Percentiles rank a stretch among this genome's conserved stretches.
These are phyloP conservation scores for Dioscorea alata DNA, from an alignment of 106 monocot genomes.

Conservation along the genomic window DNA sequence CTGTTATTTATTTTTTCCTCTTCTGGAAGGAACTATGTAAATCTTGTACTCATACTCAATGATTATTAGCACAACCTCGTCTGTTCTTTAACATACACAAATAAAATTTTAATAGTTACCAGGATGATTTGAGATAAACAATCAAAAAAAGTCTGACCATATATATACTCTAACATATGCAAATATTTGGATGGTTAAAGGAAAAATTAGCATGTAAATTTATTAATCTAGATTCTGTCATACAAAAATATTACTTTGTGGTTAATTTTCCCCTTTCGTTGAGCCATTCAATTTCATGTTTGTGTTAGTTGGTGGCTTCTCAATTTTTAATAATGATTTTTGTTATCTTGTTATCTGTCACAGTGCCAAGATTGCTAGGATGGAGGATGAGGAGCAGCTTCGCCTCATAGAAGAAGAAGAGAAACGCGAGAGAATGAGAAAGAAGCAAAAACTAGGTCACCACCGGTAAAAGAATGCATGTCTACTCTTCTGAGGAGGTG, in stretches of 20 bases:
- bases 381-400: slow-evolving; percentile 58
- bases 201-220: neutral
- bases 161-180: too few species aligned
- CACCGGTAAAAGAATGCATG: too few species aligned
- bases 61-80: too few species aligned
- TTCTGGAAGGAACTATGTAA: too few species aligned
- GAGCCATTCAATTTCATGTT: neutral
- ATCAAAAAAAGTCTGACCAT: too few species aligned
- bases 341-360: neutral
- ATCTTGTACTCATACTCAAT: too few species aligned
- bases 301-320: neutral
- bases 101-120: too few species aligned
- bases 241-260: neutral
- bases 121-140: too few species aligned
- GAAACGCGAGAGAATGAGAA: slow-evolving; percentile 41
- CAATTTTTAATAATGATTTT: neutral
- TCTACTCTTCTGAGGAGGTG: too few species aligned
- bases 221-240: neutral
- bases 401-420: slow-evolving; percentile 55
- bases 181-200: neutral
- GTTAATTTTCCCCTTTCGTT: neutral
- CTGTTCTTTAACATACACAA: too few species aligned
- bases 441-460: slow-evolving; percentile 23
- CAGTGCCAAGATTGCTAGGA: slow-evolving; percentile 45
- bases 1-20: too few species aligned